Evolutionary conservation across 495 filamentous ascomycete species (phyloP).

Genomic region (Penicillium antarcticum): DNA sequence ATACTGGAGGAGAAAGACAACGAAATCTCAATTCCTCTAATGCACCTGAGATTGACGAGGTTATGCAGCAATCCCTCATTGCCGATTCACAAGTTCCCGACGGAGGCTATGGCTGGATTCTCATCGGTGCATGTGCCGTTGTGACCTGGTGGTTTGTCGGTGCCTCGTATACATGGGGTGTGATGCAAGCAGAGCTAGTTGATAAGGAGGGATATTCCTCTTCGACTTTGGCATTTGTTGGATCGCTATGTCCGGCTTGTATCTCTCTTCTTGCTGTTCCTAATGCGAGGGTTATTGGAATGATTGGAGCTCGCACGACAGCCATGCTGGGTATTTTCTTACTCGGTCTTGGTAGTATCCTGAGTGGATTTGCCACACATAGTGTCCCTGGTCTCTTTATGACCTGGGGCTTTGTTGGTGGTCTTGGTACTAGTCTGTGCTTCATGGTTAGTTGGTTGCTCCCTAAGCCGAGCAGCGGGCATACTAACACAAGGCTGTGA

Average conservation of each 20-base stretch:
- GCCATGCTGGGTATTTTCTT: constrained; percentile 44
- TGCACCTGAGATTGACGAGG: constrained; percentile 23
- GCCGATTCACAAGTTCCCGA: constrained; percentile 53
- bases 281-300: constrained; percentile 47
- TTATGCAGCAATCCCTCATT: constrained; percentile 46
- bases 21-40: constrained; percentile 9
- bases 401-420: constrained; percentile 53
- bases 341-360: constrained; percentile 45
- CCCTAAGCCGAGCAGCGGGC: neutral
- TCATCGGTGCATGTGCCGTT: constrained; percentile 48
- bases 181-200: constrained; percentile 54
- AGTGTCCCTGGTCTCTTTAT: constrained; percentile 53
- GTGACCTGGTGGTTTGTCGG: constrained; percentile 56
- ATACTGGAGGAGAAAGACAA: constrained; percentile 10
- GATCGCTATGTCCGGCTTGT: constrained; percentile 46
- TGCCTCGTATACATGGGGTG: constrained; percentile 53
- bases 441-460: constrained; percentile 24
- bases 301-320: constrained; percentile 42
- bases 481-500: constrained; percentile 25
- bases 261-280: constrained; percentile 47
- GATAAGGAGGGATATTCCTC: constrained; percentile 42
- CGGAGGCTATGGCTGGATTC: constrained; percentile 58
- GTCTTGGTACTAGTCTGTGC: constrained; percentile 41
- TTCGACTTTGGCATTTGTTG: constrained; percentile 54
- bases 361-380: constrained; percentile 45